phyloP scores from a whole-genome alignment of 2,329 filamentous ascomycete genomes.

The Trichoderma hamatum region DNA sequence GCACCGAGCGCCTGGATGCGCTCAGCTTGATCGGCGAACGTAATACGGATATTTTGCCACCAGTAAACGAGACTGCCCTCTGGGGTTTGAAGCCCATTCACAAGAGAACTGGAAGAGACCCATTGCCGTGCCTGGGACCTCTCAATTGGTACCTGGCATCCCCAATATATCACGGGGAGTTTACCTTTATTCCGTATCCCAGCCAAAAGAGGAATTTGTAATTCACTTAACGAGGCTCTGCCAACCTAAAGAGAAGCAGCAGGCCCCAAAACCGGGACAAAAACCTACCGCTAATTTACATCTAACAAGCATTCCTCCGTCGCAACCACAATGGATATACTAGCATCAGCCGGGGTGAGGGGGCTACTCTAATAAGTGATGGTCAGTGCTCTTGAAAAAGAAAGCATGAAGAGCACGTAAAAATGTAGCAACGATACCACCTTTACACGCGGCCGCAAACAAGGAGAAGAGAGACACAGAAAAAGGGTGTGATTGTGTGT shows the following conservation, averaged over 20 bases:
- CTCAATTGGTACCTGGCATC: too few relatives aligned
- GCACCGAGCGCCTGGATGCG: constrained; percentile 16
- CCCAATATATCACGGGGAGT: background rate
- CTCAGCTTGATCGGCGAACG: constrained; percentile 11
- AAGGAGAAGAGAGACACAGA: background rate
- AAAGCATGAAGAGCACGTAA: background rate
- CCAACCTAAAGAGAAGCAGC: background rate
- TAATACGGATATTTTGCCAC: background rate
- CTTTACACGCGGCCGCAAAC: background rate
- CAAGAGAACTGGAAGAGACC: background rate
- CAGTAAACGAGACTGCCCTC: background rate
- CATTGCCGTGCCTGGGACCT: too few relatives aligned
- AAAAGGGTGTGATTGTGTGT: background rate
- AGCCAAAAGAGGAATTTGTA: background rate
- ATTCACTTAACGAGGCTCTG: background rate
- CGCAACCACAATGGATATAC: background rate
- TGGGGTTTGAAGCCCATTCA: background rate
- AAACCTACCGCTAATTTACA: background rate
- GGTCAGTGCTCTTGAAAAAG: background rate
- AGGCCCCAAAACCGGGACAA: background rate
- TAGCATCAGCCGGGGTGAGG: background rate
- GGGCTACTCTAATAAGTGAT: background rate
- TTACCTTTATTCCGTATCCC: background rate
- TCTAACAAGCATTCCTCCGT: constrained; percentile 5
- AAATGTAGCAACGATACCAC: background rate